Conservation (phyloP, 331 rosid genomes). For the Quercus phellos region DNA sequence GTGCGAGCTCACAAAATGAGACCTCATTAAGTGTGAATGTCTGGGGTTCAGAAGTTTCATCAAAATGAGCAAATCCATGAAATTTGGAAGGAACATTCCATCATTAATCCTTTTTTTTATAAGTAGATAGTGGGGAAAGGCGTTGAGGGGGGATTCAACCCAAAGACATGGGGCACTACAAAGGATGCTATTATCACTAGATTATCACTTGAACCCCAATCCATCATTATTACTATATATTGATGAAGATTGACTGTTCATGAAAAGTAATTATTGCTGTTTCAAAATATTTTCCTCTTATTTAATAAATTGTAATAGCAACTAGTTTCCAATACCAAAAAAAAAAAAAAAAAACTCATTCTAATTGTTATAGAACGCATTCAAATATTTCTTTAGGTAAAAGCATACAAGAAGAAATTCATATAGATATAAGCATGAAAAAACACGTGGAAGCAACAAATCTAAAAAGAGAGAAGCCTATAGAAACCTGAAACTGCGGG, state of each 20-base stretch:
- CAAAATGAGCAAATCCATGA: neutral
- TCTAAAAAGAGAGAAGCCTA: neutral
- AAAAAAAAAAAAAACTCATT: neutral
- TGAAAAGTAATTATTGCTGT: neutral
- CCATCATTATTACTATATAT: neutral
- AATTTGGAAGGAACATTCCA: neutral
- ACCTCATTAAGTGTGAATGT: neutral
- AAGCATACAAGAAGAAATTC: neutral
- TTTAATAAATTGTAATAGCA: neutral
- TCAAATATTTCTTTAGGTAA: neutral
- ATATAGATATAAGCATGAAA: neutral
- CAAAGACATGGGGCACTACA: too few relatives aligned
- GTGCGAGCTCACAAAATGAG: neutral
- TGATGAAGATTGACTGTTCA: neutral
- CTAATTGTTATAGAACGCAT: neutral
- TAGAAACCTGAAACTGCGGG: constrained; percentile 86
- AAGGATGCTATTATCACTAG: too few relatives aligned
- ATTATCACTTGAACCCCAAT: too few relatives aligned
- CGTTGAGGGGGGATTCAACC: too few relatives aligned
- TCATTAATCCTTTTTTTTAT: neutral
- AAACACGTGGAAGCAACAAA: neutral
- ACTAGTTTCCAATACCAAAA: neutral
- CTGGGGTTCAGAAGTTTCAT: neutral
- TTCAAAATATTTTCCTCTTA: neutral
- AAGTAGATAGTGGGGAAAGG: too few relatives aligned